Evolutionary conservation across 768 basidiomycete species (phyloP).

Genomic region (Suillus subalutaceus): DNA sequence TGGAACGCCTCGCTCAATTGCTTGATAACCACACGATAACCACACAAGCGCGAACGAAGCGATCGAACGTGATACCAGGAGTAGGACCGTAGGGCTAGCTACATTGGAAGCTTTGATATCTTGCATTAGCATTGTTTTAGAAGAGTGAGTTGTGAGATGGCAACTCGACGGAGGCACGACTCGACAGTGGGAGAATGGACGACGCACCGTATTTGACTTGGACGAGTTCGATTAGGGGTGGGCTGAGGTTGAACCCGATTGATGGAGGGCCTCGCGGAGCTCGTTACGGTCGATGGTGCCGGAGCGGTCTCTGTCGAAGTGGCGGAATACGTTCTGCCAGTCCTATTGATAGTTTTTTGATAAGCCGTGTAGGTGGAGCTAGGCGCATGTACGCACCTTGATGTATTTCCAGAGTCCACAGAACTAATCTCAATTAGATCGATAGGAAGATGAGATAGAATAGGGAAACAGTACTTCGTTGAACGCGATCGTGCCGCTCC

Average conservation of each 20-base stretch:
- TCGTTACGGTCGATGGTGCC: slow-evolving; percentile 77
- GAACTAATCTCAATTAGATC: slow-evolving; percentile 46
- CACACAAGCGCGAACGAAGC: slow-evolving; percentile 86
- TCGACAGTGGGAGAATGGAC: slow-evolving; percentile 13
- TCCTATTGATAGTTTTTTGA: slow-evolving; percentile 43
- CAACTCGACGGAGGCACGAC: neutral
- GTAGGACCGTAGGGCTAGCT: slow-evolving; percentile 33
- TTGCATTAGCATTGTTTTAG: slow-evolving; percentile 43
- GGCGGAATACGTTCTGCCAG: slow-evolving; percentile 83
- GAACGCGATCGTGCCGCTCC: slow-evolving; percentile 79
- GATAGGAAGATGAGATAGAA: slow-evolving; percentile 5
- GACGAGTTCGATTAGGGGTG: slow-evolving; percentile 63
- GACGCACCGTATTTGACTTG: slow-evolving; percentile 81
- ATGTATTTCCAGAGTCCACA: slow-evolving; percentile 82
- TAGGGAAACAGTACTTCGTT: slow-evolving; percentile 54
- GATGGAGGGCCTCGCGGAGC: slow-evolving; percentile 65
- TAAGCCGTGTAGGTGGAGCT: neutral
- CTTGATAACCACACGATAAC: no score
- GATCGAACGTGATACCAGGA: slow-evolving; percentile 81
- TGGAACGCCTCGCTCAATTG: slow-evolving; percentile 75
- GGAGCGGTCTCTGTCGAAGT: slow-evolving; percentile 84
- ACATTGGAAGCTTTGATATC: slow-evolving; percentile 58
- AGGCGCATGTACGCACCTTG: slow-evolving; percentile 43
- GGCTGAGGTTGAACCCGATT: slow-evolving; percentile 79
- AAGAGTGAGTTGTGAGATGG: slow-evolving; percentile 24